phyloP scores from a whole-genome alignment of 2,329 filamentous ascomycete species.

The Triangularia verruculosa region DNA sequence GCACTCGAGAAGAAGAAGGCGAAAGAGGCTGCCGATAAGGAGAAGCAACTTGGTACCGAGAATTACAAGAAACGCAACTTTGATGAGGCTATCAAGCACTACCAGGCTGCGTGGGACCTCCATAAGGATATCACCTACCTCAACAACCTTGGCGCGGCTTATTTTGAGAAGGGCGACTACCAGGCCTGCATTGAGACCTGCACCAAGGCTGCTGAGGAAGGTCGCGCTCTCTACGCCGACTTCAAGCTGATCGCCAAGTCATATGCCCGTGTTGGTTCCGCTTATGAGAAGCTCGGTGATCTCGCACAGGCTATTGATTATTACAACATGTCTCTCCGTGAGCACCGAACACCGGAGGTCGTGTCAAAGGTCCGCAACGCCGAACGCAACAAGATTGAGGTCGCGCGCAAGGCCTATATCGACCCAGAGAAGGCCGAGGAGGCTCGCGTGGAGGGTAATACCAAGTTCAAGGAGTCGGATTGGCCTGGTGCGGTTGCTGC shows the following conservation, averaged over 20 bases:
- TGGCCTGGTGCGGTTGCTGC: constrained; percentile 93
- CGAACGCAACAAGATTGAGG: constrained; percentile 80
- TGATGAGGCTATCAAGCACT: constrained; percentile 90
- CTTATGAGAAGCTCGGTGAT: constrained; percentile 88
- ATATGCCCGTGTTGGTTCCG: constrained; percentile 91
- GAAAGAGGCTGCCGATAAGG: constrained; percentile 87
- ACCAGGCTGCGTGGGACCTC: constrained; percentile 89
- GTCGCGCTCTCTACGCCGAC: constrained; percentile 84
- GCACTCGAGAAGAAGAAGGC: constrained; percentile 79
- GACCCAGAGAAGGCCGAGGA: constrained; percentile 91
- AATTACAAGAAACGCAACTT: constrained; percentile 99
- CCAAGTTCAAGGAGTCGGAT: constrained; percentile 95
- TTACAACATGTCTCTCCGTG: constrained; percentile 91
- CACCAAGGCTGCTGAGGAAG: constrained; percentile 84
- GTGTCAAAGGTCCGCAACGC: constrained; percentile 87
- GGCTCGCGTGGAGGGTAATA: constrained; percentile 89
- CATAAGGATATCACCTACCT: constrained; percentile 97
- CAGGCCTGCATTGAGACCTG: constrained; percentile 83
- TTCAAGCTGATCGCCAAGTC: constrained; percentile 99
- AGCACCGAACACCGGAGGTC: constrained; percentile 93
- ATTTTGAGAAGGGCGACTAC: constrained; percentile 96
- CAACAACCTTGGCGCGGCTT: constrained; percentile 90
- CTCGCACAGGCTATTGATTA: constrained; percentile 76
- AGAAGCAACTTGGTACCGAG: constrained; percentile 91
- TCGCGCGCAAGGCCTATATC: constrained; percentile 76